Evolutionary conservation across 164 flowering plant genomes (phyloP).

Genomic region (Macadamia integrifolia): DNA sequence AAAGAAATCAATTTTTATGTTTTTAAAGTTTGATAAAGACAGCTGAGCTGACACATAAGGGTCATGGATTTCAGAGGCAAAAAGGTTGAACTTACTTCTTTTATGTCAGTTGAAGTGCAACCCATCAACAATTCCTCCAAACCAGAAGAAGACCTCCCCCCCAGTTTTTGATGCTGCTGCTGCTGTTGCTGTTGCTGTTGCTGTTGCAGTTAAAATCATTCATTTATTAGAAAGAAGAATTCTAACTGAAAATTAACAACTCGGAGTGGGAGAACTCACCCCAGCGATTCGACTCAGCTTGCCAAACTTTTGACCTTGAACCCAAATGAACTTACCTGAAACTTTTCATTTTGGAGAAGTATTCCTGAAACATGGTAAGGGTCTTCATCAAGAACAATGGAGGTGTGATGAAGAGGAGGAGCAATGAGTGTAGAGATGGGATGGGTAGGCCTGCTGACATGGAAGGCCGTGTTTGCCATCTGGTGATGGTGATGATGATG

Average conservation of each 20-base stretch:
- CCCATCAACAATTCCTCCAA: conserved; percentile 86
- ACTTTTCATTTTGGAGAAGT: conserved; percentile 60
- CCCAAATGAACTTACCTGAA: conserved; percentile 40
- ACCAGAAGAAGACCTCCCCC: conserved; percentile 63
- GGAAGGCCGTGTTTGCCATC: conserved; percentile 52
- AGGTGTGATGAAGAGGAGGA: conserved; percentile 53
- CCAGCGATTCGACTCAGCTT: background rate
- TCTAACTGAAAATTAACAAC: too few relatives aligned
- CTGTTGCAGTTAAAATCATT: conserved; percentile 2
- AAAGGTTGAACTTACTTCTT: conserved; percentile 63
- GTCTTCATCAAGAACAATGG: conserved; percentile 61
- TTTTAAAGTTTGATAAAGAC: conserved; percentile 2
- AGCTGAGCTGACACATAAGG: conserved; percentile 16
- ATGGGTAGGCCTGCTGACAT: conserved; percentile 65
- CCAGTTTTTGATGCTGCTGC: conserved; percentile 68
- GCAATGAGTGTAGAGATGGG: conserved; percentile 67
- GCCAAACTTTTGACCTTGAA: background rate
- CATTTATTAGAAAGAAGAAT: background rate
- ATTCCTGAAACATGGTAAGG: conserved; percentile 60
- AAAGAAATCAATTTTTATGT: background rate
- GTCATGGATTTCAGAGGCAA: conserved; percentile 55
- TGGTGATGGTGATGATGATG: conserved; percentile 20
- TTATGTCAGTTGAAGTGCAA: conserved; percentile 73
- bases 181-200: conserved; percentile 50
- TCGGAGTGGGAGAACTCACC: too few relatives aligned